Base-by-base conservation (phyloP, 306 rosid species). In the Cucurbita moschata region DNA sequence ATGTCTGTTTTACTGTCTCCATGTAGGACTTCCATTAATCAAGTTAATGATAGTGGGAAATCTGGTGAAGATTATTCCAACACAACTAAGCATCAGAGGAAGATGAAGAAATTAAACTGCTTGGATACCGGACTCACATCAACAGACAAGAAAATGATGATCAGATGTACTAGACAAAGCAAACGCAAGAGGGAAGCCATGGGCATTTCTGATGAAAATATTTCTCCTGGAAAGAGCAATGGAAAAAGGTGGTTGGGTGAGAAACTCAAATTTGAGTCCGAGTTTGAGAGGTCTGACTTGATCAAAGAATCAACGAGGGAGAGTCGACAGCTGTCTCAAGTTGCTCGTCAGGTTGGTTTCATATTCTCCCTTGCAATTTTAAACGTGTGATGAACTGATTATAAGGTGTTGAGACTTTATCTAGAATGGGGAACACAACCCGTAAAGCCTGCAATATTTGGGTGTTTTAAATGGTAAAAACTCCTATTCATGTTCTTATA, bases 131-230 rank as follows among this genome's bases (percentile, higher is more conserved):
- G 84, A 30, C 55, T 76, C 57, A 37, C 72, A 11, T 79, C 77
- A 77, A 57, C 72, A 38, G 85, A 77, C 56, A 83, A 76, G 18
- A 51, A 78, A 60, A 79, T 74, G 82, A 58, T 67, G 80, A 86
- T 86, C 64, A 88, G 74, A 72, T 82, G 85, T 79, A 88, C 94
- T 14, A 84, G 82, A 80, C 89, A 79, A 75, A 86, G 96, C 84
- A 90, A 88, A 85, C 86, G 87, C 56, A 90, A 81, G 89, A 85
- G 74, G 83, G 84, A 77, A 61, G 78, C 79, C 35, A 67, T 74
- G 30, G 61, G 69, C 80, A 78, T 47, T 63, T 74, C 79, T 46
- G 84, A 80, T 55, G 82, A 80, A 76, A 80, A 58, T 51, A 64
- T 74, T 74, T 79, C 81, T 71, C 75, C 81, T 57, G 80, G 77